Evolutionary conservation across 2,329 filamentous ascomycete genomes (phyloP), one percentile per base, ranked within the genome.

Genomic region (Xylariaceae sp.): DNA sequence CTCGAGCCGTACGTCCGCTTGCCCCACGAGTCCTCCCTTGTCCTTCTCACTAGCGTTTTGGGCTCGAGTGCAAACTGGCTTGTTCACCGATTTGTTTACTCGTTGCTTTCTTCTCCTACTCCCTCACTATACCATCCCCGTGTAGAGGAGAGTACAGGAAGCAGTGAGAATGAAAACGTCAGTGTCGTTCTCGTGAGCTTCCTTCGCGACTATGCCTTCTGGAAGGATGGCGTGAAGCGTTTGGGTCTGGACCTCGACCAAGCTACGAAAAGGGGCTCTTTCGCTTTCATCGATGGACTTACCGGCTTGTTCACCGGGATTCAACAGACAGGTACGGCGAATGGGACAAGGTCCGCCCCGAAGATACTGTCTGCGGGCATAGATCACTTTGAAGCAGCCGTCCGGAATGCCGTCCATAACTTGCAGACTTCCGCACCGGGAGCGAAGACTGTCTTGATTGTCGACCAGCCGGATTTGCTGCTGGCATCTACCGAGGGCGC

Each of bases 161-260:
- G 64, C 33, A 18, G 12, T n/a, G 34, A 19, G 6, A 36, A 10
- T 13, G 65, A 66, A 11, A 71, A 72, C 41, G 71, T 69, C 22
- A 78, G 75, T 45, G 80, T 97, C 1, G 76, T 96, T 3, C 75
- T 97, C 3, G 84, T 94, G 52, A 95, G 89, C 73, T 96, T 94
- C 71, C 73, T 96, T 71, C 80, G 89, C 54, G 87, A 93, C 62
- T 81, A 80, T 57, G 74, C 80, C 1, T 95, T 96, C 66, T 97
- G 91, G 90, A 84, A 76, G 56, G 81, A 86, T 3, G 86, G 89
- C 45, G 80, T 79, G 2, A 79, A 82, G 48, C 86, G 86, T 69
- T 70, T 90, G 64, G 89, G 88, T 2, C 65, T 94, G 45, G 89
- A 95, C 69, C 73, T 94, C 46, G 80, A 86, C 16, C 76, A 76